Conservation (phyloP, 257 asterid species). For the Solanum pennellii region DNA sequence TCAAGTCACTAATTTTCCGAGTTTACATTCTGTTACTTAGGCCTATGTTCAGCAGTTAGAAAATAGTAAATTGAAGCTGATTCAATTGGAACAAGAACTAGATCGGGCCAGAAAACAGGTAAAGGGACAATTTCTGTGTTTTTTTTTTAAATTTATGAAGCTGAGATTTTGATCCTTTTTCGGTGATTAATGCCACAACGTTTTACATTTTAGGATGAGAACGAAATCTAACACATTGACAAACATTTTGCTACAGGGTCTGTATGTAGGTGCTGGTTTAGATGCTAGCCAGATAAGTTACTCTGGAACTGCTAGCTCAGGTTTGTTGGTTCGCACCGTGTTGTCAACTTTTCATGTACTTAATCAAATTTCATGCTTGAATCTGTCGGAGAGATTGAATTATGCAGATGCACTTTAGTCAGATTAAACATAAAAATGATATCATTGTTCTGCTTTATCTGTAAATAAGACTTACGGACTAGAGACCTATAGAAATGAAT, state of each 20-base stretch:
- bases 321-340: slow-evolving; percentile 18
- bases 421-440: no score
- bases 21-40: slow-evolving; percentile 13
- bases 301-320: slow-evolving; percentile 54
- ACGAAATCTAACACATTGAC: slow-evolving; percentile 4
- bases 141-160: not conserved
- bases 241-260: slow-evolving; percentile 37
- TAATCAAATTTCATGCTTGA: not conserved
- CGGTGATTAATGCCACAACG: not conserved
- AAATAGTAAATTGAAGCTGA: slow-evolving; percentile 55
- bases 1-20: not conserved
- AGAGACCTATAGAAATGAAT: not conserved
- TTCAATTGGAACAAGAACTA: slow-evolving; percentile 88
- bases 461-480: not conserved
- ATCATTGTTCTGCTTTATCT: no score
- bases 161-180: not conserved
- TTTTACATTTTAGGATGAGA: not conserved
- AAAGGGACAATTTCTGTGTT: not conserved
- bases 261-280: slow-evolving; percentile 37
- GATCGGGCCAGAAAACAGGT: slow-evolving; percentile 70
- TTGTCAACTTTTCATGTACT: not conserved
- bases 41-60: slow-evolving; percentile 96
- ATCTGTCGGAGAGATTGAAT: not conserved
- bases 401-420: not conserved
- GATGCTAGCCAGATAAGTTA: slow-evolving; percentile 52